Evolutionary conservation across 2,329 filamentous ascomycete species (phyloP).

Genomic region (Stagonosporopsis cucurbitacearum): DNA sequence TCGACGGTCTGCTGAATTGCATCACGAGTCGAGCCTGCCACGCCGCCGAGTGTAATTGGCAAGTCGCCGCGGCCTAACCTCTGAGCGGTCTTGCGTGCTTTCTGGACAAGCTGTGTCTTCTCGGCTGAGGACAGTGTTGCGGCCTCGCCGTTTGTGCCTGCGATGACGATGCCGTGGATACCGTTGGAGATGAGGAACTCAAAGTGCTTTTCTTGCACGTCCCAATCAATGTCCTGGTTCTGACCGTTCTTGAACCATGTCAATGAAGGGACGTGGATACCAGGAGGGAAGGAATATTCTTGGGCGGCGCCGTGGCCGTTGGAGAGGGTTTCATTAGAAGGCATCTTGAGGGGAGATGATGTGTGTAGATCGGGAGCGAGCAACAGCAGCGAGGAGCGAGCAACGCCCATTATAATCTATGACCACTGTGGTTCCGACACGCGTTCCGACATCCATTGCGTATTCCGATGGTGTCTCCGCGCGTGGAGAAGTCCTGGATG

Average conservation of each 20-base stretch:
- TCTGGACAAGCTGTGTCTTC: constrained; percentile 50
- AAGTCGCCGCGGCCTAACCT: constrained; percentile 43
- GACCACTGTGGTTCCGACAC: constrained; percentile 19
- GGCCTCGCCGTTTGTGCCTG: constrained; percentile 56
- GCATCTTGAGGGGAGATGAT: constrained; percentile 25
- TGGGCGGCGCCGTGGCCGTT: constrained; percentile 34
- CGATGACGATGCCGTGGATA: constrained; percentile 58
- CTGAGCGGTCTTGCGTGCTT: constrained; percentile 48
- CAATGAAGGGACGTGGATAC: constrained; percentile 64
- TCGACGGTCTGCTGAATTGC: constrained; percentile 50
- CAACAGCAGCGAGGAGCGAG: constrained; percentile 15
- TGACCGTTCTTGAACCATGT: constrained; percentile 61
- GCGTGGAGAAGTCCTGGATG: constrained; percentile 14
- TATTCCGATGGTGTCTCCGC: constrained; percentile 25
- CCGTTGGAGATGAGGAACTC: constrained; percentile 62
- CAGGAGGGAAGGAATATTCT: constrained; percentile 54
- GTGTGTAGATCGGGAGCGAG: neutral
- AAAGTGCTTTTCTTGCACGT: constrained; percentile 60
- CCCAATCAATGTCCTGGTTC: constrained; percentile 63
- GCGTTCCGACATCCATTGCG: constrained; percentile 27
- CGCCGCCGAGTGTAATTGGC: constrained; percentile 52
- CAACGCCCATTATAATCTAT: constrained; percentile 29
- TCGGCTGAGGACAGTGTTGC: constrained; percentile 50
- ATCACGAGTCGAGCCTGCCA: constrained; percentile 50
- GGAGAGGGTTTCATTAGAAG: constrained; percentile 36